Evolutionary conservation across 2,329 filamentous ascomycete species (phyloP).

Genomic region (Neofusicoccum kwambonambiense): DNA sequence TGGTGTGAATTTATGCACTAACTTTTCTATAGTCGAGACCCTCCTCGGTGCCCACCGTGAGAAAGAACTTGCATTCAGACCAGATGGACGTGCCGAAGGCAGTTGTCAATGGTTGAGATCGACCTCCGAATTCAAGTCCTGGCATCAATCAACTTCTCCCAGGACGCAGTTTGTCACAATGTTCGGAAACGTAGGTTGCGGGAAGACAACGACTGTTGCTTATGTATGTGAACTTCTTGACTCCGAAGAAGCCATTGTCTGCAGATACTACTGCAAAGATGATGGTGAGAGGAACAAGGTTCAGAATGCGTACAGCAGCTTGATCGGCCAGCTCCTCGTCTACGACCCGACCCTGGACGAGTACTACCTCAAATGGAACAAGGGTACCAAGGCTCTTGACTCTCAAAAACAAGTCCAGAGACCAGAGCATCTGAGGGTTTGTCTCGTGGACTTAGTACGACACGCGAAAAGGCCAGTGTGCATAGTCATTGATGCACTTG

Average conservation of each 20-base stretch:
- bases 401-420: background rate
- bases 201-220: background rate
- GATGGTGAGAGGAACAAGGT: background rate
- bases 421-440: background rate
- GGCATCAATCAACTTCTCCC: background rate
- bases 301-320: background rate
- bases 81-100: background rate
- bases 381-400: background rate
- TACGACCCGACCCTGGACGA: background rate
- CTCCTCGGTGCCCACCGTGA: background rate
- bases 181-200: conserved; percentile 4
- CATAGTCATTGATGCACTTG: conserved; percentile 2
- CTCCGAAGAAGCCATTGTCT: background rate
- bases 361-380: background rate
- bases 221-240: background rate
- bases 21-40: background rate
- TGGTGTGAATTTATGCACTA: background rate
- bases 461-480: background rate
- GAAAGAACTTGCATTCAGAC: background rate
- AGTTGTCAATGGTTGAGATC: background rate
- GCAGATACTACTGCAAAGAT: background rate
- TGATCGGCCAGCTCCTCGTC: background rate
- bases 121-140: background rate
- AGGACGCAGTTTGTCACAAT: background rate
- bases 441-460: background rate